Evolutionary conservation across 148 eudicot genomes (phyloP), one percentile per base, ranked within the genome.

Genomic region (Spergularia bocconei): DNA sequence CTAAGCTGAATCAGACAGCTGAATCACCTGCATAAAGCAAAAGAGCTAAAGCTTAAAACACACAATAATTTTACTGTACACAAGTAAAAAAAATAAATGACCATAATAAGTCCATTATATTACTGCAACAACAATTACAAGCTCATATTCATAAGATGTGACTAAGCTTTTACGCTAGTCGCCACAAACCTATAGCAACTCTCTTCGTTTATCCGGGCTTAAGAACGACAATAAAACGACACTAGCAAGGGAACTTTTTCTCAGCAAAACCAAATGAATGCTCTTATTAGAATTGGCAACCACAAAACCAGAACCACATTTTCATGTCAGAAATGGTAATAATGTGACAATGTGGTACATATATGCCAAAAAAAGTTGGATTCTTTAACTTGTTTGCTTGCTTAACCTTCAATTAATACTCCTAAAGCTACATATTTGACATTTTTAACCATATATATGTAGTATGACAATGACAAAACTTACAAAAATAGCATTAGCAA

Each of bases 21-120:
- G 20, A 25, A 81, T 62, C 75, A 63, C 81, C 81, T 82, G 84
- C 70, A 61, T 50, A 44, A 54, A 79, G 38, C 58, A 69, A 73
- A 56, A 14, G 21, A 36, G 48, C 48, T 44, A 55, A 50, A 70
- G 33, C 54, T 72, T 60, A 47, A 67, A 67, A 55, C 13, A 25
- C 71, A 51, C 1, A 59, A 48, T 25, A 15, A 6, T 67, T 38
- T 44, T 59, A 13, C 67, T 72, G 56, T 54, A 63, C 16, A 57
- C 21, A 8, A 57, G 2, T 5, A 20, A 65, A 54, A 38, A 19
- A 66, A 33, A 20, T 11, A 54, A 66, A 52, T 64, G 13, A 33
- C 57, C 29, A 50, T 23, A 36, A 63, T 44, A 44, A 44, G 48
- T 44, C 48, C 48, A 44, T 44, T 4, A 44, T 44, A 44, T 9